Percentiles rank a stretch among this genome's conserved stretches.
These are phyloP conservation scores for Hypoxylon sp. DNA, from an alignment of 2,329 filamentous ascomycete genomes.

Conservation along the genomic window DNA sequence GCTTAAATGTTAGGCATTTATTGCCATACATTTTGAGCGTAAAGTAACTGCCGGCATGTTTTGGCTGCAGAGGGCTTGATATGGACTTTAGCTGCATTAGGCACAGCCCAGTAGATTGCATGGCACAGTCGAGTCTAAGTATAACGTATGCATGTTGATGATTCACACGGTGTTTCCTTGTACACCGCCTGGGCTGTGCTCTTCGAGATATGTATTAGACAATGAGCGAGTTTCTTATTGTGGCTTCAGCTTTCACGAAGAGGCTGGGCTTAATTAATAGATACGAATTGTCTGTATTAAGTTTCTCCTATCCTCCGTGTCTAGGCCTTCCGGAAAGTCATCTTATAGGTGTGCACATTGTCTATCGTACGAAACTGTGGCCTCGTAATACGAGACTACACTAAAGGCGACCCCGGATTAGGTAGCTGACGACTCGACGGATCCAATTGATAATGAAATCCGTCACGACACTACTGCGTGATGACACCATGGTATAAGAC, in stretches of 20 bases:
- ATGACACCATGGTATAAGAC: background rate
- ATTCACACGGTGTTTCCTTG: constrained; percentile 5
- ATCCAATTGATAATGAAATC: background rate
- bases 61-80: constrained; percentile 9
- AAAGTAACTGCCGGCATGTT: constrained; percentile 9
- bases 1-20: background rate
- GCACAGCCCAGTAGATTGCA: background rate
- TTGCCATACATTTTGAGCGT: background rate
- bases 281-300: background rate
- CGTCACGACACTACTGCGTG: background rate
- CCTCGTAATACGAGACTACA: background rate
- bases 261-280: background rate
- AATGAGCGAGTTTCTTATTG: background rate
- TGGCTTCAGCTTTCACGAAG: background rate
- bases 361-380: background rate
- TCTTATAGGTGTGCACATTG: background rate
- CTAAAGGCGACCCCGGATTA: background rate
- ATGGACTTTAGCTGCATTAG: background rate
- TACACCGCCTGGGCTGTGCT: background rate
- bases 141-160: constrained; percentile 10
- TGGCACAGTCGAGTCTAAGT: background rate
- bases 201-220: background rate
- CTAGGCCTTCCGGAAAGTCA: background rate
- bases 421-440: background rate
- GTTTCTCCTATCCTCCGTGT: background rate